phyloP scores from a whole-genome alignment of 805 yeast species.

The Cyberlindnera suaveolens region DNA sequence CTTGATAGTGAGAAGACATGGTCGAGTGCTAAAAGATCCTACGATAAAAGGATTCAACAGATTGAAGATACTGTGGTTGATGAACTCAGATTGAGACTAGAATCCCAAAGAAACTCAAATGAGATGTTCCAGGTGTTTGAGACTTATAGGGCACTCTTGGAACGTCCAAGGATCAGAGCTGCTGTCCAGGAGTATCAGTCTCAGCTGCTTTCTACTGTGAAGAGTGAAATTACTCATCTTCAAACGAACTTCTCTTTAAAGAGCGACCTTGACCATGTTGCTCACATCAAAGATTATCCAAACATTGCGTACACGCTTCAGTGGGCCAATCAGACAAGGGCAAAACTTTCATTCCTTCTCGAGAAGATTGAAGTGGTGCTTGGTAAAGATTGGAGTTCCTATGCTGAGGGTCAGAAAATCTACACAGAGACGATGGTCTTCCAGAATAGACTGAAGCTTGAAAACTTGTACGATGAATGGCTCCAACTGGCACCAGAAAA shows the following conservation, averaged over 20 bases:
- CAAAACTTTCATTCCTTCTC: constrained; percentile 36
- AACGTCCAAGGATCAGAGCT: constrained; percentile 48
- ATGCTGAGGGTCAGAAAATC: constrained; percentile 63
- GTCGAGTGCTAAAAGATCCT: constrained; percentile 34
- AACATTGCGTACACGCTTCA: constrained; percentile 38
- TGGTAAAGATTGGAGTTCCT: constrained; percentile 55
- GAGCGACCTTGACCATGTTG: constrained; percentile 29
- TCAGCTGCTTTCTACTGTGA: constrained; percentile 41
- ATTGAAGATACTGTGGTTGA: constrained; percentile 42
- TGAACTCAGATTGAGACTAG: constrained; percentile 33
- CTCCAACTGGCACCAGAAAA: constrained; percentile 22
- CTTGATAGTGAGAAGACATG: constrained; percentile 35
- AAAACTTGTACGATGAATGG: constrained; percentile 45
- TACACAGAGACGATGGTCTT: constrained; percentile 42
- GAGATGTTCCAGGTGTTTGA: constrained; percentile 50
- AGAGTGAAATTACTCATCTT: constrained; percentile 37
- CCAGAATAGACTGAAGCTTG: constrained; percentile 39
- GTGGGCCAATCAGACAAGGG: constrained; percentile 47
- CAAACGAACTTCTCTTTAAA: constrained; percentile 34
- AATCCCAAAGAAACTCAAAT: constrained; percentile 33
- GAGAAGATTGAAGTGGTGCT: constrained; percentile 43
- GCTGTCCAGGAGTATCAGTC: constrained; percentile 57
- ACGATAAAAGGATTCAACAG: constrained; percentile 35
- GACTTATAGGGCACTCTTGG: constrained; percentile 40
- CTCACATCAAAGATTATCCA: constrained; percentile 42